These are phyloP conservation scores for Curvularia verruculosa DNA, from an alignment of 2,329 filamentous ascomycete species.

Conservation along the genomic window DNA sequence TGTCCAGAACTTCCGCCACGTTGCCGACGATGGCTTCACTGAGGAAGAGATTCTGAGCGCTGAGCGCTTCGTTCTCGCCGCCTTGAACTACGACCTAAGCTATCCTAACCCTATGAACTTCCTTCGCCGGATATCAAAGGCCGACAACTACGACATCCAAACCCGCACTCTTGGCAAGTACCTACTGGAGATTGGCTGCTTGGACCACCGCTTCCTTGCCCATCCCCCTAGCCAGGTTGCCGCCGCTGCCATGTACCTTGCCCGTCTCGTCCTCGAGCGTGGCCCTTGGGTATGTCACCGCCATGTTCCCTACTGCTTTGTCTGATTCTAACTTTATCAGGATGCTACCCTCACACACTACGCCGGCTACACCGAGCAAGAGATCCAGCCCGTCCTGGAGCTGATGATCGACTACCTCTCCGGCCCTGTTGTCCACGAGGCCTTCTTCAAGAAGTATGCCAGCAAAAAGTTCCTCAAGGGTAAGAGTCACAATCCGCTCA, in stretches of 20 bases:
- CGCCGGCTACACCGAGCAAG: conserved; percentile 88
- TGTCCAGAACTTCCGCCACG: conserved; percentile 94
- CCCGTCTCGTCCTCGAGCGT: conserved; percentile 86
- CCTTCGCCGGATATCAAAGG: conserved; percentile 96
- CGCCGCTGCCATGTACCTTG: conserved; percentile 92
- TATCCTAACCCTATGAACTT: conserved; percentile 99
- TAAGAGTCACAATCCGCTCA: conserved; percentile 52
- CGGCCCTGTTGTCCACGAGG: conserved; percentile 88
- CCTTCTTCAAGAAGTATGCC: conserved; percentile 99
- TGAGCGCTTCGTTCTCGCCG: conserved; percentile 91
- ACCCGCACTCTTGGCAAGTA: conserved; percentile 98
- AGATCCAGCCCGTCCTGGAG: conserved; percentile 89
- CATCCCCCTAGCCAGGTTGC: conserved; percentile 89
- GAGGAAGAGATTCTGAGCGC: conserved; percentile 95
- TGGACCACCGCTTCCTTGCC: conserved; percentile 92
- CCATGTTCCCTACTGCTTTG: not conserved
- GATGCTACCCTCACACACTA: conserved; percentile 88
- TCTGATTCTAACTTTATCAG: conserved; percentile 52
- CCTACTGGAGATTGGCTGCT: conserved; percentile 92
- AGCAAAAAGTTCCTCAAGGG: conserved; percentile 99
- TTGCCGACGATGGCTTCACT: conserved; percentile 94
- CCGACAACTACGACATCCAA: conserved; percentile 98
- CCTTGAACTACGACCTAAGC: conserved; percentile 94
- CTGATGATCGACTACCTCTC: conserved; percentile 97
- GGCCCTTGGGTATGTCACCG: conserved; percentile 79